Base-by-base conservation (phyloP, 805 yeast species). In the Wickerhamiella alocasiicola region DNA sequence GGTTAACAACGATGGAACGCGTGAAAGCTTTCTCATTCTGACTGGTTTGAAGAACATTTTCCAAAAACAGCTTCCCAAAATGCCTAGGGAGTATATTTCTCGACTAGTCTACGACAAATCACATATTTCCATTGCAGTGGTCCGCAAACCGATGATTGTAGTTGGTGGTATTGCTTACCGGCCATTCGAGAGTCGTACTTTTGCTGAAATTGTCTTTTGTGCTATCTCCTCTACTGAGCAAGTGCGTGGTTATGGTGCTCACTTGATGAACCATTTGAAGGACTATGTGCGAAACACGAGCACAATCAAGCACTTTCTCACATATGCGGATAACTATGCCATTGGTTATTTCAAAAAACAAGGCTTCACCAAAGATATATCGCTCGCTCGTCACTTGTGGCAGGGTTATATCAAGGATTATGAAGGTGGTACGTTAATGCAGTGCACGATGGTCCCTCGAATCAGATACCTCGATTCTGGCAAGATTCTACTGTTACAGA, bases 351-450 rank as follows among this genome's bases (percentile, higher is more conserved):
- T 91, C 69, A 88, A 88, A 54, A 91, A 91, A 55, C 99, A 91
- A 62, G 99, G 99, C 1, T 91, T 91, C 61, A 87, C 96, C 13
- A 91, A 91, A 58, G 96, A 88, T 46, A 81, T 91, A 28, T 71
- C 95, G 6, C 68, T 91, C 43, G 91, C 88, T 27, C 80, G 78
- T 48, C 72, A 74, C 38, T 70, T 78, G 25, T 91, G 99, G 99
- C 83, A 84, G 91, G 99, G 99, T 2, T 91, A 91, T 60, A 91
- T 91, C 55, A 91, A 91, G 60, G 98, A 91, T 65, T 91, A 91
- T 61, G 99, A 91, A 63, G 99, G 99, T 19, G 98, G 97, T 52
- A 91, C 98, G 1, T 65, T 91, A 46, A 88, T 91, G 96, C 97
- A 91, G 63, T 91, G 98, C 57, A 64, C 88, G 1, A 87, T 88